Conservation (phyloP, 2,329 filamentous ascomycete genomes). For the Alternaria infectoria region DNA sequence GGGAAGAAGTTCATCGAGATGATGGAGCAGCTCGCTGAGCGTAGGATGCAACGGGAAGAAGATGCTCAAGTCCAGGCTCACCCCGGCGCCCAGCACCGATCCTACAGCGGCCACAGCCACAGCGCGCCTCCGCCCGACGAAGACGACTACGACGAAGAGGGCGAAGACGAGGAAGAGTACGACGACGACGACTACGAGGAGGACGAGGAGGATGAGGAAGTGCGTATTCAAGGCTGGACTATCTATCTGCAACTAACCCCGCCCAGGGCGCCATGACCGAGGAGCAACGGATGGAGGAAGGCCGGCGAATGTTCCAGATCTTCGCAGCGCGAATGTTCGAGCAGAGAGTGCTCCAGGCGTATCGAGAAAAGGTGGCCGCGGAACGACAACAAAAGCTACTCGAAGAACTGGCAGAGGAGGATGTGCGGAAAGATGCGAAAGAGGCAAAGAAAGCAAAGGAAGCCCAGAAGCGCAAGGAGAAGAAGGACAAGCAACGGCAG, state of each 20-base stretch:
- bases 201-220: slow-evolving; percentile 44
- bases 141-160: slow-evolving; percentile 77
- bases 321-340: slow-evolving; percentile 99
- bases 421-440: slow-evolving; percentile 74
- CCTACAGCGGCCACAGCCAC: slow-evolving; percentile 68
- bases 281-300: slow-evolving; percentile 98
- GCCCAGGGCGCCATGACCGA: slow-evolving; percentile 92
- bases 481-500: slow-evolving; percentile 86
- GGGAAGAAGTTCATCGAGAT: slow-evolving; percentile 99
- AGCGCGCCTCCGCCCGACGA: slow-evolving; percentile 68
- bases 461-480: slow-evolving; percentile 94
- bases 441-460: slow-evolving; percentile 94
- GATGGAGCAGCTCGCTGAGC: slow-evolving; percentile 99
- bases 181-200: slow-evolving; percentile 65
- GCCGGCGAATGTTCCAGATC: slow-evolving; percentile 98
- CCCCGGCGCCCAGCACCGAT: slow-evolving; percentile 59
- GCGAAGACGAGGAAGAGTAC: slow-evolving; percentile 65
- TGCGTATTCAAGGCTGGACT: slow-evolving; percentile 28
- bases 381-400: slow-evolving; percentile 91
- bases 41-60: slow-evolving; percentile 95
- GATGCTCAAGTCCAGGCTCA: slow-evolving; percentile 73
- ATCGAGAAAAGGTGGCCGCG: slow-evolving; percentile 93
- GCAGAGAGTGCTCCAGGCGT: slow-evolving; percentile 94
- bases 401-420: slow-evolving; percentile 89
- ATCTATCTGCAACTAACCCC: slow-evolving; percentile 29